phyloP scores from a whole-genome alignment of 768 basidiomycete genomes.

The Clitopilus hobsonii region DNA sequence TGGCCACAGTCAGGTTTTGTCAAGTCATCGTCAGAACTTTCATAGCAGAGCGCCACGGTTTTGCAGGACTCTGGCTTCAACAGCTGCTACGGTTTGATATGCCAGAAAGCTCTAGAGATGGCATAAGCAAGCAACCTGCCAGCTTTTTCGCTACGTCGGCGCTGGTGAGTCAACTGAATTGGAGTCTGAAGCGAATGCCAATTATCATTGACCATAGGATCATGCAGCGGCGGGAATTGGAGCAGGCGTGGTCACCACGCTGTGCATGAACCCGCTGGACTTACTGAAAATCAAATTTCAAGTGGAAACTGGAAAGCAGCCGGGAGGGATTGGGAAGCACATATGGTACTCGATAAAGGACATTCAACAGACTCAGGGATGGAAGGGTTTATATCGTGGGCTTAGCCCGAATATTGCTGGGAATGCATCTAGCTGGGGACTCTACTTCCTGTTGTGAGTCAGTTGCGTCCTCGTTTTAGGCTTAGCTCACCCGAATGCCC shows the following conservation, averaged over 20 bases:
- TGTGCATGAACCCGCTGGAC: slow-evolving; percentile 97
- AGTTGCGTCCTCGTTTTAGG: slow-evolving; percentile 1
- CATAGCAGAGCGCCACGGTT: neutral
- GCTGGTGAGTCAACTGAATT: slow-evolving; percentile 26
- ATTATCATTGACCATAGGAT: slow-evolving; percentile 50
- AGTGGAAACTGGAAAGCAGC: slow-evolving; percentile 65
- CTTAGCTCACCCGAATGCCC: slow-evolving; percentile 3
- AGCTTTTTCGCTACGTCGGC: slow-evolving; percentile 51
- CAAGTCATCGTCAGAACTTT: neutral
- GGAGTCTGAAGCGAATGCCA: neutral
- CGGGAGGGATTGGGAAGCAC: slow-evolving; percentile 59
- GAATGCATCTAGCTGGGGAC: slow-evolving; percentile 94
- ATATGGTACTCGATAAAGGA: slow-evolving; percentile 74
- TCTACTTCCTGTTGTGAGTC: slow-evolving; percentile 96
- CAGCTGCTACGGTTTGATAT: neutral
- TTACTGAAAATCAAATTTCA: slow-evolving; percentile 93
- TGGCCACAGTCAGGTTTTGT: neutral
- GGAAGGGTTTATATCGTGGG: slow-evolving; percentile 86
- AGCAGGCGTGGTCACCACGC: slow-evolving; percentile 86
- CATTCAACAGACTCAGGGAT: slow-evolving; percentile 73
- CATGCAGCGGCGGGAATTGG: slow-evolving; percentile 93
- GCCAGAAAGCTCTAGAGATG: slow-evolving; percentile 20
- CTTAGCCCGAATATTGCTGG: slow-evolving; percentile 88
- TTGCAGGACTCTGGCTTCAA: neutral
- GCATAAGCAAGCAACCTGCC: slow-evolving; percentile 36